A percentile compares a stretch with the other conserved stretches of the same genome.
Conservation (phyloP, 2,329 filamentous ascomycete genomes). For the Blastomyces percursus region DNA sequence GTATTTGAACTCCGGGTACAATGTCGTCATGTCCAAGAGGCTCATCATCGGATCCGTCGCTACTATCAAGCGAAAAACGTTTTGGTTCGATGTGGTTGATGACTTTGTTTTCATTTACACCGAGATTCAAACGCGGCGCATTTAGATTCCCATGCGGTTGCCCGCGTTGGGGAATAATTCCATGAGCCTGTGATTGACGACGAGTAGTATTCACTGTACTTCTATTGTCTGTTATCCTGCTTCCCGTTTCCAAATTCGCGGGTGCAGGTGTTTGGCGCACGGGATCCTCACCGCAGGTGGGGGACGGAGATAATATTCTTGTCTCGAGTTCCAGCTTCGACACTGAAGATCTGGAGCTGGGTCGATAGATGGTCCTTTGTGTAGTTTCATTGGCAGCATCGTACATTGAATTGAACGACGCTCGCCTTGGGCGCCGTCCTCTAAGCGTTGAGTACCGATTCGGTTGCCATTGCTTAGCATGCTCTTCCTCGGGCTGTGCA, state of each 20-base stretch:
- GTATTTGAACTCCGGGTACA: constrained; percentile 21
- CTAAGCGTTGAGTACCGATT: constrained; percentile 21
- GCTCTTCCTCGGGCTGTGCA: constrained; percentile 6
- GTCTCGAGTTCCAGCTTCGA: constrained; percentile 30
- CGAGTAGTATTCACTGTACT: not conserved
- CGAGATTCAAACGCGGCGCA: not conserved
- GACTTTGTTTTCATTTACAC: not conserved
- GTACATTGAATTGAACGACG: constrained; percentile 44
- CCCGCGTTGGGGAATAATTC: not conserved
- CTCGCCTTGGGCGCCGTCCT: constrained; percentile 33
- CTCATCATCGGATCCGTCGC: constrained; percentile 13
- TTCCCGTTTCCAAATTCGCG: constrained; percentile 1
- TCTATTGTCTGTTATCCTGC: constrained; percentile 3
- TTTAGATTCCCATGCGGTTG: not conserved
- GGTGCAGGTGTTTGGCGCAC: constrained; percentile 12
- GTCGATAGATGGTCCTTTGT: constrained; percentile 29
- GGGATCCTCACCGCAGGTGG: constrained; percentile 17
- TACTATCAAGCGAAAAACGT: constrained; percentile 1
- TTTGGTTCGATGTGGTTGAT: not conserved
- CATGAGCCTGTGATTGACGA: not conserved
- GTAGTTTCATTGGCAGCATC: constrained; percentile 45
- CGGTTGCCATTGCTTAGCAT: constrained; percentile 12
- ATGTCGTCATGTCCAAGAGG: constrained; percentile 15
- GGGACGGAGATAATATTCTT: not conserved
- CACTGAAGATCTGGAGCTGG: constrained; percentile 35